Percentiles rank a stretch among this genome's conserved stretches.
phyloP scores from a whole-genome alignment of 345 rosid genomes.

The Citrus trifoliata region DNA sequence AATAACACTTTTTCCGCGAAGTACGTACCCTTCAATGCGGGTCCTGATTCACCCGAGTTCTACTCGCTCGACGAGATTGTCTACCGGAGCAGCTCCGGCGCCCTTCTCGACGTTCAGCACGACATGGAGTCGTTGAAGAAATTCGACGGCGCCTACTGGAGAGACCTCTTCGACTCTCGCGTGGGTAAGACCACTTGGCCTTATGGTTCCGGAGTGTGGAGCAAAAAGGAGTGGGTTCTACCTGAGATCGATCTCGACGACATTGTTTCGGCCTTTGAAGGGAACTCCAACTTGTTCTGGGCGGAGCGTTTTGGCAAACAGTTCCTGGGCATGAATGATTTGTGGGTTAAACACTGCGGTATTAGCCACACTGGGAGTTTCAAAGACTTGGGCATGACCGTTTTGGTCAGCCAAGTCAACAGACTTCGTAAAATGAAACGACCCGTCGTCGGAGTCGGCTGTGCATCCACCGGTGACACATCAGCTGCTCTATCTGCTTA shows the following conservation, averaged over 20 bases:
- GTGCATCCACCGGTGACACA: slow-evolving; percentile 93
- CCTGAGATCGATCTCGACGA: slow-evolving; percentile 81
- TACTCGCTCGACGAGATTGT: slow-evolving; percentile 91
- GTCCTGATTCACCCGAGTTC: slow-evolving; percentile 46
- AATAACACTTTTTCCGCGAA: slow-evolving; percentile 56
- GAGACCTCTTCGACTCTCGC: slow-evolving; percentile 78
- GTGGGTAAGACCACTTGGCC: slow-evolving; percentile 87
- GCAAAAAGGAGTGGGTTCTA: slow-evolving; percentile 91
- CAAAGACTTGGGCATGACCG: slow-evolving; percentile 93
- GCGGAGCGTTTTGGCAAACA: slow-evolving; percentile 83
- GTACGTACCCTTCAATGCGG: slow-evolving; percentile 71
- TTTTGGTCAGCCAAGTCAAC: slow-evolving; percentile 87
- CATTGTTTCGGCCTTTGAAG: slow-evolving; percentile 87
- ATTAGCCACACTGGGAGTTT: slow-evolving; percentile 93
- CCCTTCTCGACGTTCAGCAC: slow-evolving; percentile 76
- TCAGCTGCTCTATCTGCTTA: slow-evolving; percentile 89
- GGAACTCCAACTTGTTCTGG: slow-evolving; percentile 89
- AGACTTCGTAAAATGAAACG: slow-evolving; percentile 66
- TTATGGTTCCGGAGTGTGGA: slow-evolving; percentile 88
- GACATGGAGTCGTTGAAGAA: slow-evolving; percentile 67
- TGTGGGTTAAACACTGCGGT: slow-evolving; percentile 96
- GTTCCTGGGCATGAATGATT: slow-evolving; percentile 73
- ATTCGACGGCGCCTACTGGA: slow-evolving; percentile 73
- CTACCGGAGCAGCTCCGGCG: slow-evolving; percentile 80
- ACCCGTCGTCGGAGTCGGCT: slow-evolving; percentile 84